A percentile compares a stretch with the other conserved stretches of the same genome.
phyloP scores from a whole-genome alignment of 805 yeast genomes.

The Wickerhamomyces canadensis region DNA sequence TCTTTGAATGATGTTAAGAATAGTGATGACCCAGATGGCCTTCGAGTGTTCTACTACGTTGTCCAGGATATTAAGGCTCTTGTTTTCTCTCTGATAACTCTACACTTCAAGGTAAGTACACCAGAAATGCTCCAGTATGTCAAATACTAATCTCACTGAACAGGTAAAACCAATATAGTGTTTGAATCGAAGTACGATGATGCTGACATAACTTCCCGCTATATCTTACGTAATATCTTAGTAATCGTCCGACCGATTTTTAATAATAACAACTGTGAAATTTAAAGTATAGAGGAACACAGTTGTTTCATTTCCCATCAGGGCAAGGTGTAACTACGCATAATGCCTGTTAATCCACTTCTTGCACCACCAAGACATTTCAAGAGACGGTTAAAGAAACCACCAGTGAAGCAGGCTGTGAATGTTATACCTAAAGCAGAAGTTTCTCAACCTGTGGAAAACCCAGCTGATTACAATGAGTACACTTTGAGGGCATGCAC shows the following conservation, averaged over 20 bases:
- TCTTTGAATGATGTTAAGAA: slow-evolving; percentile 33
- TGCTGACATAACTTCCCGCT: not conserved
- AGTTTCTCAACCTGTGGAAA: slow-evolving; percentile 20
- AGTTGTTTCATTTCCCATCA: too few relatives aligned
- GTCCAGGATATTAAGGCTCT: slow-evolving; percentile 39
- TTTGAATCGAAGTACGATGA: too few relatives aligned
- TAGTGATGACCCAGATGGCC: slow-evolving; percentile 38
- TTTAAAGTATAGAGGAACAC: too few relatives aligned
- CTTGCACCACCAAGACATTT: slow-evolving; percentile 17
- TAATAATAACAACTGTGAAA: too few relatives aligned
- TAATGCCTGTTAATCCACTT: slow-evolving; percentile 14
- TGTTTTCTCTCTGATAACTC: slow-evolving; percentile 34
- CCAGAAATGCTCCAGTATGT: not conserved
- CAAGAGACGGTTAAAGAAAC: slow-evolving; percentile 10
- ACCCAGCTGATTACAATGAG: slow-evolving; percentile 29
- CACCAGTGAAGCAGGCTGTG: slow-evolving; percentile 1
- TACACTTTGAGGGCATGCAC: slow-evolving; percentile 63
- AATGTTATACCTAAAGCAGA: slow-evolving; percentile 11
- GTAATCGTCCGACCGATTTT: too few relatives aligned
- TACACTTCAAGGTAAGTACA: slow-evolving; percentile 35
- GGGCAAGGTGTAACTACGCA: too few relatives aligned
- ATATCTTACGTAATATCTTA: too few relatives aligned
- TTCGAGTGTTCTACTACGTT: slow-evolving; percentile 37
- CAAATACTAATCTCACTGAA: not conserved
- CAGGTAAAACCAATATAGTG: slow-evolving; percentile 12